Conservation (phyloP, 768 basidiomycete species). For the Dentipellis fragilis region DNA sequence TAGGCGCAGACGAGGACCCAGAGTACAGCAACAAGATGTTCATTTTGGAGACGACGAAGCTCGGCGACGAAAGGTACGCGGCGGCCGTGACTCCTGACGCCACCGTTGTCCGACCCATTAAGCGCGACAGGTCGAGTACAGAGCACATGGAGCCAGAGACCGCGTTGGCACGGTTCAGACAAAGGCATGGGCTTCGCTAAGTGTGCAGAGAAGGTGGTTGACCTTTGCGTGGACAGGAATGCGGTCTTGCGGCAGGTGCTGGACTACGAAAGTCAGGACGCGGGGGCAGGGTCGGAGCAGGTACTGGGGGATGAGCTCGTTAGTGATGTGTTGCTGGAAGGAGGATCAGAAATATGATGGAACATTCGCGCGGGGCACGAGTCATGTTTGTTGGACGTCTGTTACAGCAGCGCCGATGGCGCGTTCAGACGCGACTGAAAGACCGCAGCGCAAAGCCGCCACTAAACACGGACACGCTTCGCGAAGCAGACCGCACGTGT, state of each 20-base stretch:
- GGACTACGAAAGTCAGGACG: slow-evolving; percentile 25
- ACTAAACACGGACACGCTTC: neutral
- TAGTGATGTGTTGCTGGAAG: too few relatives aligned
- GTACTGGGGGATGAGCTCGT: slow-evolving; percentile 1
- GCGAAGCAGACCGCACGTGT: too few relatives aligned
- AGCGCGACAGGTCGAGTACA: slow-evolving; percentile 7
- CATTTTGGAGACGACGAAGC: slow-evolving; percentile 54
- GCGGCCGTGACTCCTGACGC: neutral
- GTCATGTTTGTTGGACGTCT: too few relatives aligned
- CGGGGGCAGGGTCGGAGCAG: slow-evolving; percentile 3
- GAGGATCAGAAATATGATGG: too few relatives aligned
- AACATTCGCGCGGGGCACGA: too few relatives aligned
- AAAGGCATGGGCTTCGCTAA: slow-evolving; percentile 33
- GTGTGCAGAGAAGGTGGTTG: too few relatives aligned
- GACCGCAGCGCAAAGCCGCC: neutral
- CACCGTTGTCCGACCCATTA: neutral
- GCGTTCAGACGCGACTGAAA: neutral
- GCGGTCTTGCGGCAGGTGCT: slow-evolving; percentile 45
- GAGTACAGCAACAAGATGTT: slow-evolving; percentile 57
- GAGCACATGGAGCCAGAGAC: slow-evolving; percentile 40
- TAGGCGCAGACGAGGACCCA: slow-evolving; percentile 35
- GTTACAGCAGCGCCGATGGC: too few relatives aligned
- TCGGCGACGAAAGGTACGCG: slow-evolving; percentile 38
- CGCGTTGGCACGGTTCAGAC: slow-evolving; percentile 54
- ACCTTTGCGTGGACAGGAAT: slow-evolving; percentile 29